Evolutionary conservation across 2,329 filamentous ascomycete species (phyloP).

Genomic region (Pyricularia sp.): DNA sequence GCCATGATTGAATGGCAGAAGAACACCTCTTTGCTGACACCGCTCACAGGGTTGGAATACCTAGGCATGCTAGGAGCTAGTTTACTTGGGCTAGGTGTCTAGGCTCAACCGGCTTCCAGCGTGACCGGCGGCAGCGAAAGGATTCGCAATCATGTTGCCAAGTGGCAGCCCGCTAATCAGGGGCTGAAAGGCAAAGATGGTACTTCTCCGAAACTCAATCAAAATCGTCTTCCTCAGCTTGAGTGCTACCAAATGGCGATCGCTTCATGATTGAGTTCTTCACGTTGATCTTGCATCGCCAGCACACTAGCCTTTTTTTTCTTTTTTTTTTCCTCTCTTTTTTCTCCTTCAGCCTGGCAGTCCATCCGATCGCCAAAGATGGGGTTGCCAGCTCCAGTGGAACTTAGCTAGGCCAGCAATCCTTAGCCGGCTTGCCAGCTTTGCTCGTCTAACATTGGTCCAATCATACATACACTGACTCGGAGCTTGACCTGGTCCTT

Average conservation of each 20-base stretch:
- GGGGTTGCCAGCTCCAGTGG: background rate
- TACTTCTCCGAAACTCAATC: background rate
- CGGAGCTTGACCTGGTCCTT: background rate
- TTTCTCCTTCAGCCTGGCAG: background rate
- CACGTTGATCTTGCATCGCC: background rate
- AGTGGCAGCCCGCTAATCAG: background rate
- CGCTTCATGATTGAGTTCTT: too few species aligned
- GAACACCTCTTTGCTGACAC: background rate
- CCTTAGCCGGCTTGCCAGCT: background rate
- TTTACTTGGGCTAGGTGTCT: background rate
- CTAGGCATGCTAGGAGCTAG: too few species aligned
- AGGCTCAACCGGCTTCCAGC: background rate
- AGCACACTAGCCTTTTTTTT: background rate
- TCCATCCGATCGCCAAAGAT: background rate
- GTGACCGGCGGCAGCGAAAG: background rate
- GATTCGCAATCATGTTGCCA: background rate
- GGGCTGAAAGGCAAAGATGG: background rate
- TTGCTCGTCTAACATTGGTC: background rate
- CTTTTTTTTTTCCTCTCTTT: too few species aligned
- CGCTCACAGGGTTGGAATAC: background rate
- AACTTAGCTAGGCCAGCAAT: background rate
- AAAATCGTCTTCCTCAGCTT: too few species aligned
- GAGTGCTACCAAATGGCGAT: too few species aligned
- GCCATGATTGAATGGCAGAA: background rate
- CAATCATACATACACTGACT: background rate